A percentile compares a stretch with the other conserved stretches of the same genome.
These are phyloP conservation scores for Xylariomycetidae sp. DNA, from an alignment of 2,329 filamentous ascomycete species.

Conservation along the genomic window DNA sequence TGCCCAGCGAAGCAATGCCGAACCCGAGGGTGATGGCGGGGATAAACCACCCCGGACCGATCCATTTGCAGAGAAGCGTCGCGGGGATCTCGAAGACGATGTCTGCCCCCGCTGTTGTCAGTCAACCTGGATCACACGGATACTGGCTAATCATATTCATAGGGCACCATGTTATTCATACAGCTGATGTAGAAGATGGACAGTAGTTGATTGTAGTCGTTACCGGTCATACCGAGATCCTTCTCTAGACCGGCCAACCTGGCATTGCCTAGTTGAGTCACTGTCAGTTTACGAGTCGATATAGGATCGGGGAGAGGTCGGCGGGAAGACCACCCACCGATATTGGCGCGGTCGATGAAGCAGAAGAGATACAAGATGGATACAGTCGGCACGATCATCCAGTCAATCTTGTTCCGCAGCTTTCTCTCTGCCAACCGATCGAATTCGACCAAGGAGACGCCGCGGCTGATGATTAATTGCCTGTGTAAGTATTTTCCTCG, in stretches of 20 bases:
- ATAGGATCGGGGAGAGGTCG: too few relatives aligned
- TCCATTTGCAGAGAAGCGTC: constrained; percentile 62
- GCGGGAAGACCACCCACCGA: too few relatives aligned
- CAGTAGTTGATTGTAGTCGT: constrained; percentile 31
- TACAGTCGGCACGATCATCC: constrained; percentile 50
- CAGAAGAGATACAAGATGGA: constrained; percentile 51
- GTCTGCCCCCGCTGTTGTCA: too few relatives aligned
- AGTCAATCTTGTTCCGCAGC: constrained; percentile 40
- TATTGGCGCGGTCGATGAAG: constrained; percentile 53
- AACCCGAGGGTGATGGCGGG: constrained; percentile 64
- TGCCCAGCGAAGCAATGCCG: constrained; percentile 63
- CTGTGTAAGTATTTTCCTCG: too few relatives aligned
- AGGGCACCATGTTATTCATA: too few relatives aligned
- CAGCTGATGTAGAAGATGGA: constrained; percentile 32
- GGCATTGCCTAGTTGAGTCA: constrained; percentile 36
- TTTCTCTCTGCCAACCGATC: constrained; percentile 41
- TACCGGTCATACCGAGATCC: constrained; percentile 24
- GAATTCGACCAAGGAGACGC: constrained; percentile 45
- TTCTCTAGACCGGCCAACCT: constrained; percentile 33
- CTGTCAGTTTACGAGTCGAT: too few relatives aligned
- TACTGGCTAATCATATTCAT: too few relatives aligned
- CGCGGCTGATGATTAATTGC: too few relatives aligned
- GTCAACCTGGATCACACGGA: too few relatives aligned
- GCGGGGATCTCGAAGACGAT: constrained; percentile 59
- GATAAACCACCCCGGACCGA: constrained; percentile 59